Conservation (phyloP, 352 stramenopile genomes). For the Pythium vanterpoolii region DNA sequence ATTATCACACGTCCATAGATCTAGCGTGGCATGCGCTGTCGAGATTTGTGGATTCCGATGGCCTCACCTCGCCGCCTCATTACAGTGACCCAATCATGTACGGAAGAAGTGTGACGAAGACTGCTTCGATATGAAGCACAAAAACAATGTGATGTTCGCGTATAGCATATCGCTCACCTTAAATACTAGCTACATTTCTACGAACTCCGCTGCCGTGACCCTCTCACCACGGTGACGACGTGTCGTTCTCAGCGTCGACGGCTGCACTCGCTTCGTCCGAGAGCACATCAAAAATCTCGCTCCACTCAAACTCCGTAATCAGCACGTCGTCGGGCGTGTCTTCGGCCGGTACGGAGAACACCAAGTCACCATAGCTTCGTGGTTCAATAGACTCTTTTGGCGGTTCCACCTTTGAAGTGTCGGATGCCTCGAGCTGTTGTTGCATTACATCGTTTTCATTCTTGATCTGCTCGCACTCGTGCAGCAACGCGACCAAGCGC, state of each 20-base stretch:
- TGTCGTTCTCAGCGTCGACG: conserved; percentile 7
- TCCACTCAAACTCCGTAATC: conserved; percentile 14
- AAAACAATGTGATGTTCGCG: too few relatives aligned
- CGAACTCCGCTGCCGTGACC: too few relatives aligned
- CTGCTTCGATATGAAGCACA: background rate
- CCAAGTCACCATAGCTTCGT: conserved; percentile 7
- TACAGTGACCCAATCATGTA: too few relatives aligned
- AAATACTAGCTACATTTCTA: too few relatives aligned
- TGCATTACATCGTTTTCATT: conserved; percentile 5
- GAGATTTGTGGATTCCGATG: too few relatives aligned
- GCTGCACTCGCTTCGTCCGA: background rate
- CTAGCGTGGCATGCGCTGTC: too few relatives aligned
- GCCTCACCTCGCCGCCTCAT: too few relatives aligned
- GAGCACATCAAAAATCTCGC: conserved; percentile 15
- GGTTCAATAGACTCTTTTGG: background rate
- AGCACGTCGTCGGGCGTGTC: conserved; percentile 1
- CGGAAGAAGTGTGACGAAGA: too few relatives aligned
- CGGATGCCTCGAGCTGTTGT: conserved; percentile 1
- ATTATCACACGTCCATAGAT: too few relatives aligned
- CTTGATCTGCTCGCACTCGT: conserved; percentile 15
- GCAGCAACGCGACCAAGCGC: conserved; percentile 6
- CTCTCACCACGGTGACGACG: background rate
- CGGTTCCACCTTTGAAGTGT: background rate
- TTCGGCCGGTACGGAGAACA: conserved; percentile 10
- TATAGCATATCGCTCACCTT: too few relatives aligned